Conservation (phyloP, 345 rosid species). For the Eucalyptus sp. region DNA sequence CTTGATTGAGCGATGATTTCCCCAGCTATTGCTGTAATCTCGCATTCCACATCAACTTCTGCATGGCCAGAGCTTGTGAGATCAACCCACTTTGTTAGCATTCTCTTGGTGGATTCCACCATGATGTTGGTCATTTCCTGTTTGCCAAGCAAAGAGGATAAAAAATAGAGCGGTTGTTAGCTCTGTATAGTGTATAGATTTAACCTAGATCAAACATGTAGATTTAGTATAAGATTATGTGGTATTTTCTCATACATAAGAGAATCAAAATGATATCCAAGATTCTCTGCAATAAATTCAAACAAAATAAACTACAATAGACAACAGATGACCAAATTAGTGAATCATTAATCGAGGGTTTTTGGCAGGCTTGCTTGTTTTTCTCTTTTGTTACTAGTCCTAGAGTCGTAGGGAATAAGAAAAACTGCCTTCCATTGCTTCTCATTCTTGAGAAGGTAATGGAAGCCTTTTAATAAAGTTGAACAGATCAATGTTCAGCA, state of each 20-base stretch:
- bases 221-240: background rate
- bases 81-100: slow-evolving; percentile 52
- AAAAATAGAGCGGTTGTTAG: background rate
- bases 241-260: background rate
- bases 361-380: background rate
- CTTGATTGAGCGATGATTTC: slow-evolving; percentile 82
- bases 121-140: slow-evolving; percentile 69
- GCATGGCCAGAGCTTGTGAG: slow-evolving; percentile 30
- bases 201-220: background rate
- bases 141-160: background rate
- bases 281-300: background rate
- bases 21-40: slow-evolving; percentile 56
- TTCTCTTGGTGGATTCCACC: slow-evolving; percentile 63
- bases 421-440: background rate
- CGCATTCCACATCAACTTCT: slow-evolving; percentile 66
- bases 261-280: background rate
- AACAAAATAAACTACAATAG: background rate
- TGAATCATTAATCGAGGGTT: background rate
- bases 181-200: background rate
- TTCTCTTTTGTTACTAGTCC: background rate
- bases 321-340: background rate
- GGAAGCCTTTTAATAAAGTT: background rate
- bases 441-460: background rate
- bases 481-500: background rate
- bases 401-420: background rate